Evolutionary conservation across 306 rosid genomes (phyloP), one percentile per base, ranked within the genome.

Genomic region (Cajanus cajan): DNA sequence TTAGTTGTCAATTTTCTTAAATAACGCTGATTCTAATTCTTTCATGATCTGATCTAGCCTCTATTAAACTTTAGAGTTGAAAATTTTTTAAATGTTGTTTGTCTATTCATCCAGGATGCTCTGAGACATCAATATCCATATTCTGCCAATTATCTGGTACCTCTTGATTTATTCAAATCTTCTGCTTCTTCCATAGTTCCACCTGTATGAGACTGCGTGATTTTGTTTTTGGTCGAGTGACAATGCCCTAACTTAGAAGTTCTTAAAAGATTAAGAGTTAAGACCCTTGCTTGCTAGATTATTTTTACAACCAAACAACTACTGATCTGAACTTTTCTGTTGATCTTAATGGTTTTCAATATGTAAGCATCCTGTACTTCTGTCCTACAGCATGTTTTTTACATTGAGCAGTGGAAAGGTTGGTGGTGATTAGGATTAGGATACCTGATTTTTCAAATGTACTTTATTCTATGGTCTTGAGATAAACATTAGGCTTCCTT

Each of bases 91-190:
- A 57, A 74, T 81, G 64, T 13, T 81, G 65, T 81, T 81, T 81
- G 85, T 74, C 77, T 81, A 74, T 81, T 81, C 85, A 74, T 74
- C 85, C 85, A 81, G 85, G 85, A 74, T 74, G 85, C 77, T 74
- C 64, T 81, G 80, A 81, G 85, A 74, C 85, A 43, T 67, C 80
- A 81, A 45, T 74, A 81, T 81, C 77, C 80, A 81, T 81, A 81
- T 81, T 81, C 80, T 81, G 85, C 76, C 80, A 74, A 74, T 67
- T 74, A 74, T 81, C 85, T 68, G 85, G 85, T 81, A 81, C 80
- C 85, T 74, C 77, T 74, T 81, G 85, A 82, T 75, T 75, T 69
- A 66, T 74, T 67, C 28, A 52, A 75, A 68, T 75, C 72, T 81
- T 75, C 81, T 74, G 50, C 77, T 75, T 65, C 81, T 82, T 68